Conservation (phyloP, 306 rosid genomes). For the Fagus sylvatica region DNA sequence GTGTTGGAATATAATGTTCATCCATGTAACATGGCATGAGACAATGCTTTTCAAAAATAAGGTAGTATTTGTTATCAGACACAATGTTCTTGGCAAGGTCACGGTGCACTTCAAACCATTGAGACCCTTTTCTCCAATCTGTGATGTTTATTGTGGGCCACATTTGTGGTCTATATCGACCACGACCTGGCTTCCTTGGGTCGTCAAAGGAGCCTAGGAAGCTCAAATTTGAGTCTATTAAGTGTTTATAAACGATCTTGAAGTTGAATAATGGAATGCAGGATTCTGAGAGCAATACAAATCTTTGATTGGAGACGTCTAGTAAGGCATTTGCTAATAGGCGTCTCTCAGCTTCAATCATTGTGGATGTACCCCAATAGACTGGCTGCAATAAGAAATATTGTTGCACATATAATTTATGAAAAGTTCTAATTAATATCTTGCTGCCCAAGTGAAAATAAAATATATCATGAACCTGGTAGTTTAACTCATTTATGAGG, state of each 20-base stretch:
- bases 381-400: slow-evolving; percentile 34
- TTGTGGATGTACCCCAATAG: slow-evolving; percentile 55
- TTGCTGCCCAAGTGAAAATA: too few relatives aligned
- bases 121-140: slow-evolving; percentile 68
- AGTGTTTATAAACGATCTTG: slow-evolving; percentile 37
- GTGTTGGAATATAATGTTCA: slow-evolving; percentile 62
- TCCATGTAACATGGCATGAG: slow-evolving; percentile 51
- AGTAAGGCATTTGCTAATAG: slow-evolving; percentile 62
- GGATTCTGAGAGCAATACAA: slow-evolving; percentile 59
- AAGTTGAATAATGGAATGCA: slow-evolving; percentile 72
- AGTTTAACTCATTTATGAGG: too few relatives aligned
- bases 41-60: slow-evolving; percentile 35
- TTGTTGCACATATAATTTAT: too few relatives aligned
- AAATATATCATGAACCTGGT: too few relatives aligned
- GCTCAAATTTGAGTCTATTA: slow-evolving; percentile 45
- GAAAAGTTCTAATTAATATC: too few relatives aligned
- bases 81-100: slow-evolving; percentile 49
- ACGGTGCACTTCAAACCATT: slow-evolving; percentile 63
- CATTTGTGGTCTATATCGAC: slow-evolving; percentile 53
- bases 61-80: slow-evolving; percentile 45
- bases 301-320: slow-evolving; percentile 53
- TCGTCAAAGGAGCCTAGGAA: slow-evolving; percentile 45
- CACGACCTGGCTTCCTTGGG: slow-evolving; percentile 40
- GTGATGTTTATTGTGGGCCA: slow-evolving; percentile 44
- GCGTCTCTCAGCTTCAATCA: slow-evolving; percentile 67